These are phyloP conservation scores for Allium cepa DNA, from an alignment of 106 monocot species.

Conservation along the genomic window DNA sequence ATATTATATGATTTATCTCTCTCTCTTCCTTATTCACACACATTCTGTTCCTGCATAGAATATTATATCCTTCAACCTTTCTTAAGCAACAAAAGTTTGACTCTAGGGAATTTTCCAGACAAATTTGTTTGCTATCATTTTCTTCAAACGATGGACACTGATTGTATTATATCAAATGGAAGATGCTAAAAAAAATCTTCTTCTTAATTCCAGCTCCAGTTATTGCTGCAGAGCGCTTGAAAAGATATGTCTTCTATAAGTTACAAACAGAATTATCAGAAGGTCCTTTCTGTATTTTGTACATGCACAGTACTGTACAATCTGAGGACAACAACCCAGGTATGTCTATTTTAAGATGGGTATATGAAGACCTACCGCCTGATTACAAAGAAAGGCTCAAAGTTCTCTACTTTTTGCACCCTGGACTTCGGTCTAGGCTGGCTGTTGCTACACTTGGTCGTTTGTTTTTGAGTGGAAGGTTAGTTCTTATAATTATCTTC, in stretches of 20 bases:
- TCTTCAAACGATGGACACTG: no score
- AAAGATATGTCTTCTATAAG: constrained; percentile 70
- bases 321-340: constrained; percentile 92
- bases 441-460: constrained; percentile 81
- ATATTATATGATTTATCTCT: no score
- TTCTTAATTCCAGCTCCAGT: constrained; percentile 40
- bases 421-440: constrained; percentile 76
- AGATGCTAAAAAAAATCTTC: not conserved
- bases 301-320: constrained; percentile 78
- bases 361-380: constrained; percentile 82
- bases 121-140: no score
- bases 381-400: constrained; percentile 72
- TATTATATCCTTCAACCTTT: no score
- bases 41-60: no score
- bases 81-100: no score
- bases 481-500: constrained; percentile 15
- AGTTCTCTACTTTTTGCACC: constrained; percentile 87
- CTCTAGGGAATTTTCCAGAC: no score
- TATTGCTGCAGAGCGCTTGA: constrained; percentile 69
- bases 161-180: not conserved
- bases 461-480: constrained; percentile 84
- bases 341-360: constrained; percentile 62
- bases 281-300: constrained; percentile 76
- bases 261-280: constrained; percentile 49
- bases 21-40: no score